Conservation (phyloP, 306 rosid genomes). For the Astragalus membranaceus region DNA sequence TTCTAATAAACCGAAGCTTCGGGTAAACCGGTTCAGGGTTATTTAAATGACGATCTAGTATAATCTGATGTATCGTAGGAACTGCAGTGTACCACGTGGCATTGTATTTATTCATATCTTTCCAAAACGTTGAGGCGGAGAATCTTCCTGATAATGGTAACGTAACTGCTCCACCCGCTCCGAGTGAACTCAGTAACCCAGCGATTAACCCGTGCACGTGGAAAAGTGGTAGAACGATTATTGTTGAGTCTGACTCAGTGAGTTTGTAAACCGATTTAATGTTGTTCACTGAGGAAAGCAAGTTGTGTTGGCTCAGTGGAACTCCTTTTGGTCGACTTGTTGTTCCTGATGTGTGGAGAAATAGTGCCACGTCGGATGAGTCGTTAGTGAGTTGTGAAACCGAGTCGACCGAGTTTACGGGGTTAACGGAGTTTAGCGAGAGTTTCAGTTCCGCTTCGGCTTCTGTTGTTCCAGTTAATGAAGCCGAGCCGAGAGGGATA, state of each 20-base stretch:
- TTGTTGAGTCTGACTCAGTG: constrained; percentile 67
- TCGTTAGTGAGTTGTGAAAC: constrained; percentile 30
- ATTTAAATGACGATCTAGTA: constrained; percentile 64
- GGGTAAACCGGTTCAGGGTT: constrained; percentile 63
- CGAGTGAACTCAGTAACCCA: constrained; percentile 57
- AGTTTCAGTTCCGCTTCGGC: constrained; percentile 20
- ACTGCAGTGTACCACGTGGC: constrained; percentile 97
- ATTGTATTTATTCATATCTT: constrained; percentile 52
- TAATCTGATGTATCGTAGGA: constrained; percentile 92
- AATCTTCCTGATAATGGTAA: constrained; percentile 73
- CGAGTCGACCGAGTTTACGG: constrained; percentile 5
- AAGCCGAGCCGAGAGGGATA: constrained; percentile 45
- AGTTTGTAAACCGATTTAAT: constrained; percentile 67
- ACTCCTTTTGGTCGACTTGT: constrained; percentile 96
- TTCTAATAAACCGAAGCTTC: constrained; percentile 72
- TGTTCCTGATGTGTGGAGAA: constrained; percentile 96
- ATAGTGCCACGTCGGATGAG: constrained; percentile 68
- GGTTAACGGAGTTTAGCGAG: not conserved
- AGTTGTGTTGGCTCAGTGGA: constrained; percentile 69
- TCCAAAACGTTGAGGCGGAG: constrained; percentile 83
- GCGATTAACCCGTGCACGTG: constrained; percentile 85
- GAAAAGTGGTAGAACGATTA: constrained; percentile 75
- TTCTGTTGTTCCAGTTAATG: constrained; percentile 18
- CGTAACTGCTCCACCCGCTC: constrained; percentile 50
- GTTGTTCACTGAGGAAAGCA: constrained; percentile 62